Evolutionary conservation across 305 asterid genomes (phyloP).

Genomic region (Fraxinus albicans): DNA sequence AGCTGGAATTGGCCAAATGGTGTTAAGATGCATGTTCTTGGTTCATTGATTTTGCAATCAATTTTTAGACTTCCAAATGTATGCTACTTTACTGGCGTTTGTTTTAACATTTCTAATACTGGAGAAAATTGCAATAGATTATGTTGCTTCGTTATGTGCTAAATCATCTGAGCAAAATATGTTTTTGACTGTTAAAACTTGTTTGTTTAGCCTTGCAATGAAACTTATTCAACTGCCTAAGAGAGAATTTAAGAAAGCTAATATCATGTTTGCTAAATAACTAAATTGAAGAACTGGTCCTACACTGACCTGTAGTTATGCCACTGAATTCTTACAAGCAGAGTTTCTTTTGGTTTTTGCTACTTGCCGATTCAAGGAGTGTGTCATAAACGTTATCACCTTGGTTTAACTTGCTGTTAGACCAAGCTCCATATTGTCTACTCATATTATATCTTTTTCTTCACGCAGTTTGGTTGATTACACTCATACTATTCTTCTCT

Average conservation of each 20-base stretch:
- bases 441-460: neutral
- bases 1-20: constrained; percentile 88
- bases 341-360: neutral
- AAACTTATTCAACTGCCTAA: neutral
- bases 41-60: constrained; percentile 85
- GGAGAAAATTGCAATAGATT: neutral
- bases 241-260: constrained; percentile 1
- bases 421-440: neutral
- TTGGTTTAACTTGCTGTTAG: neutral
- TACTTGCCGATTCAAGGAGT: neutral
- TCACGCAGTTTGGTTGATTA: constrained; percentile 8
- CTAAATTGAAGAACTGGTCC: neutral
- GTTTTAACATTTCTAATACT: neutral
- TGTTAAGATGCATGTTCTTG: constrained; percentile 72
- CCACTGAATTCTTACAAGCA: constrained; percentile 6
- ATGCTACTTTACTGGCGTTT: constrained; percentile 36
- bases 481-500: neutral
- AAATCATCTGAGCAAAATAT: neutral
- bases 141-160: constrained; percentile 9
- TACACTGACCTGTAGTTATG: neutral
- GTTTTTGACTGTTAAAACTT: neutral
- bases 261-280: neutral
- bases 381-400: neutral
- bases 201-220: neutral
- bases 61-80: constrained; percentile 75